Evolutionary conservation across 225 moss, liverwort and hornwort species (phyloP), one percentile per base, ranked within the genome.

Genomic region (Physcomitrellopsis africana): DNA sequence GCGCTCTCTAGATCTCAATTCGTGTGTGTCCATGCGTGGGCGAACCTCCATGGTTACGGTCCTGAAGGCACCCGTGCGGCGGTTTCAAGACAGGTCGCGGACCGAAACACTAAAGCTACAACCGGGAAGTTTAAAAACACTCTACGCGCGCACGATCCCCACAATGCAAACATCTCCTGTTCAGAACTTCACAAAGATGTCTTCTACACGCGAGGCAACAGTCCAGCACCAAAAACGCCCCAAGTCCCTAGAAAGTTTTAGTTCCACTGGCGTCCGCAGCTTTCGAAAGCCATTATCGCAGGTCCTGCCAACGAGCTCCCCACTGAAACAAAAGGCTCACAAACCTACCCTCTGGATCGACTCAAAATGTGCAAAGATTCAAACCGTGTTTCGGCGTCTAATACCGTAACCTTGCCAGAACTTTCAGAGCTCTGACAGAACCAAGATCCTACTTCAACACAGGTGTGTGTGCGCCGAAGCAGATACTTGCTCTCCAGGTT

Each of bases 131-230:
- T 24, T 51, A 66, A 7, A 8, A 26, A 77, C 13, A 80, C 77
- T 80, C 73, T 77, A 62, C 29, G 41, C 43, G 80, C 63, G 71
- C 77, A 80, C 63, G 51, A 71, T 52, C 58, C 45, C 75, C 86
- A 27, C 68, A 83, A 83, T 71, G 80, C 71, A 67, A 86, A 77
- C 86, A 86, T 86, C 16, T 80, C 82, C 86, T 83, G 68, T 10
- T 63, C 45, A 71, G 20, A 77, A 74, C 26, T 56, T 18, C 55
- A 23, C 51, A 10, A 53, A 52, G 5, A 29, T 45, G 16, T 62
- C 44, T 23, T 15, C 44, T 62, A 46, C 2, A 15, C 61, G 19
- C 51, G 18, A 22, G 18, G 45, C n/a, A 45, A 29, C 32, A 4
- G 32, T 37, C 32, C 32, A 37, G 32, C 32, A 37, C 32, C 7